Conservation (phyloP, 129 eudicot species). For the Centrapalus pauciflorus region DNA sequence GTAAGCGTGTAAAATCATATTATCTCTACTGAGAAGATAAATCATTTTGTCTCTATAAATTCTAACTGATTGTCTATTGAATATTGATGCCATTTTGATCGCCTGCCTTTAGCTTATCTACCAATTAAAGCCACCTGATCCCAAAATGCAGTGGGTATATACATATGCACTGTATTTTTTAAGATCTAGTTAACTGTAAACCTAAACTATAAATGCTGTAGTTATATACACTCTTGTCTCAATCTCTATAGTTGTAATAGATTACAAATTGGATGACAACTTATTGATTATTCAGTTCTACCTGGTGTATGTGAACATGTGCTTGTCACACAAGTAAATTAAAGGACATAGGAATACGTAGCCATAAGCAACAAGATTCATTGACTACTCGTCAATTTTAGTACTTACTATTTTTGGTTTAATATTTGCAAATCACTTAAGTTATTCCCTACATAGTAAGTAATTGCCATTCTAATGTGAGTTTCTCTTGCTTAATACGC, state of each 20-base stretch:
- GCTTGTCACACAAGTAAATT: too few species aligned
- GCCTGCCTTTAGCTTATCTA: not conserved
- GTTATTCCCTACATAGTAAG: too few species aligned
- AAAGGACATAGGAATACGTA: too few species aligned
- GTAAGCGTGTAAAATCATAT: too few species aligned
- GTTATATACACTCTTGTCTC: not conserved
- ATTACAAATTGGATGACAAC: not conserved
- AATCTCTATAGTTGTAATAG: not conserved
- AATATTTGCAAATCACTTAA: too few species aligned
- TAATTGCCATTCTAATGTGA: too few species aligned
- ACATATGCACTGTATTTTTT: not conserved
- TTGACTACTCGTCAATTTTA: too few species aligned
- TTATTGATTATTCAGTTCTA: not conserved
- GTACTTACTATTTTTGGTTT: too few species aligned
- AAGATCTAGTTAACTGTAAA: not conserved
- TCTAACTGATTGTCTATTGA: not conserved
- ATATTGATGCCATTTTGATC: too few species aligned
- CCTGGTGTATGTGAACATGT: too few species aligned
- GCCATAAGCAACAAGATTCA: too few species aligned
- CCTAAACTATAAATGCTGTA: not conserved
- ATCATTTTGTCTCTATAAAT: not conserved
- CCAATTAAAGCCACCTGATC: not conserved
- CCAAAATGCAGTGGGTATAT: not conserved
- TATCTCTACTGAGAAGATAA: not conserved
- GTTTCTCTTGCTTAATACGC: not conserved